These are phyloP conservation scores for Lagerstroemia fauriei DNA, from an alignment of 441 rosid species.

Conservation along the genomic window DNA sequence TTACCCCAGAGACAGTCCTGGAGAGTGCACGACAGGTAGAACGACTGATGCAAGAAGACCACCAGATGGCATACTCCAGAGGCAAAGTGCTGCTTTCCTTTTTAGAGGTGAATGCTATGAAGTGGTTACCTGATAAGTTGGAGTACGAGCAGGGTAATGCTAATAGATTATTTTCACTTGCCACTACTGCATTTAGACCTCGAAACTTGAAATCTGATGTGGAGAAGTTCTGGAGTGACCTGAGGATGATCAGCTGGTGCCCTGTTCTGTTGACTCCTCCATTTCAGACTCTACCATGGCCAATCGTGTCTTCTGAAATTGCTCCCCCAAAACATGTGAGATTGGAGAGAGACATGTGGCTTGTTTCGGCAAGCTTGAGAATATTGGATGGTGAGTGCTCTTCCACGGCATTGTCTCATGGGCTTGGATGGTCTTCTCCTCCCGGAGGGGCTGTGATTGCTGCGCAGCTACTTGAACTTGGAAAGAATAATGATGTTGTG, in stretches of 20 bases:
- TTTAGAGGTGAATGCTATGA: conserved; percentile 87
- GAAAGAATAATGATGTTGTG: conserved; percentile 86
- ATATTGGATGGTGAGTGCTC: conserved; percentile 95
- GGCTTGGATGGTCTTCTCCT: conserved; percentile 89
- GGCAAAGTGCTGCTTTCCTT: conserved; percentile 87
- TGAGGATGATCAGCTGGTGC: conserved; percentile 92
- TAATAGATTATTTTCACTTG: conserved; percentile 74
- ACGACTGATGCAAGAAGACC: conserved; percentile 65
- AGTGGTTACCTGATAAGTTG: conserved; percentile 75
- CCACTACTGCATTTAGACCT: conserved; percentile 87
- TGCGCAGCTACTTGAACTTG: conserved; percentile 98
- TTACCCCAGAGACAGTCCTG: conserved; percentile 78
- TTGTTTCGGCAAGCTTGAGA: conserved; percentile 96
- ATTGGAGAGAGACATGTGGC: conserved; percentile 81
- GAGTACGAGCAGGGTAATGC: conserved; percentile 69
- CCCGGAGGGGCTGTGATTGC: conserved; percentile 97
- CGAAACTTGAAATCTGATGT: conserved; percentile 72
- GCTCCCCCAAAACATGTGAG: conserved; percentile 99
- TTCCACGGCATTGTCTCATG: conserved; percentile 85
- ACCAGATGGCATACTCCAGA: conserved; percentile 68
- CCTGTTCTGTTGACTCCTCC: conserved; percentile 92
- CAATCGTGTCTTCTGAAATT: conserved; percentile 72
- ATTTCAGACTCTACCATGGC: conserved; percentile 86
- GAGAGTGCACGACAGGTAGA: conserved; percentile 89
- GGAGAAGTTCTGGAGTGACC: conserved; percentile 86